Evolutionary conservation across 148 eudicot genomes (phyloP).

Genomic region (Talinum fruticosum): DNA sequence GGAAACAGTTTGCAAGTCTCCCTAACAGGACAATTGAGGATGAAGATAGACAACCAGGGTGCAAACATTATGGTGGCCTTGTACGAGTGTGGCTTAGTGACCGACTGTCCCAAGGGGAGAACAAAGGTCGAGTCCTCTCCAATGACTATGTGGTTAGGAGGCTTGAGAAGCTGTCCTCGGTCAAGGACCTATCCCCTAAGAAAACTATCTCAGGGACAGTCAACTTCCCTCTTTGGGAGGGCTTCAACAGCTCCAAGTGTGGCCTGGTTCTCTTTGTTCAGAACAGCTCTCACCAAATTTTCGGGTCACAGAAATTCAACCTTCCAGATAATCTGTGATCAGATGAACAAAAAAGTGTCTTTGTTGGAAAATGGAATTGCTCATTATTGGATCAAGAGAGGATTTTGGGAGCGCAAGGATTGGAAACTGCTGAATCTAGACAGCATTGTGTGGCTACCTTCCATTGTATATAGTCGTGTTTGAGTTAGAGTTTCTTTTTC

Average conservation of each 20-base stretch:
- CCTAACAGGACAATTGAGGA: constrained; percentile 55
- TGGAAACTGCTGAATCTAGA: background rate
- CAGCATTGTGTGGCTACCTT: background rate
- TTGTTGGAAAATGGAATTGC: background rate
- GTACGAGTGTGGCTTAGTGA: constrained; percentile 61
- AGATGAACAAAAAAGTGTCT: background rate
- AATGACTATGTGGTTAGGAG: constrained; percentile 72
- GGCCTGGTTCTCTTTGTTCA: constrained; percentile 65
- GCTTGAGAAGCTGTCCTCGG: constrained; percentile 58
- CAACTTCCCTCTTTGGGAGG: constrained; percentile 61
- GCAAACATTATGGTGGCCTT: constrained; percentile 72
- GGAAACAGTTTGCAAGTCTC: constrained; percentile 53
- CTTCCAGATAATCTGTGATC: constrained; percentile 38
- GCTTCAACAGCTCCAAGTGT: constrained; percentile 54
- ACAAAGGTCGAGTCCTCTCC: constrained; percentile 64
- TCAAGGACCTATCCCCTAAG: constrained; percentile 62
- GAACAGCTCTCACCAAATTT: constrained; percentile 51
- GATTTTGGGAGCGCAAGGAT: background rate
- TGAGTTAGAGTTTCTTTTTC: background rate
- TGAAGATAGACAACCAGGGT: constrained; percentile 53
- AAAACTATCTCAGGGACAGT: constrained; percentile 53
- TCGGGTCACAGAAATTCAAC: constrained; percentile 60
- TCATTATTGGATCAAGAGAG: background rate
- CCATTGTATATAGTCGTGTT: background rate
- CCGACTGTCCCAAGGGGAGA: constrained; percentile 57